Conservation (phyloP, 2,329 filamentous ascomycete genomes). For the Epichloe sibirici region DNA sequence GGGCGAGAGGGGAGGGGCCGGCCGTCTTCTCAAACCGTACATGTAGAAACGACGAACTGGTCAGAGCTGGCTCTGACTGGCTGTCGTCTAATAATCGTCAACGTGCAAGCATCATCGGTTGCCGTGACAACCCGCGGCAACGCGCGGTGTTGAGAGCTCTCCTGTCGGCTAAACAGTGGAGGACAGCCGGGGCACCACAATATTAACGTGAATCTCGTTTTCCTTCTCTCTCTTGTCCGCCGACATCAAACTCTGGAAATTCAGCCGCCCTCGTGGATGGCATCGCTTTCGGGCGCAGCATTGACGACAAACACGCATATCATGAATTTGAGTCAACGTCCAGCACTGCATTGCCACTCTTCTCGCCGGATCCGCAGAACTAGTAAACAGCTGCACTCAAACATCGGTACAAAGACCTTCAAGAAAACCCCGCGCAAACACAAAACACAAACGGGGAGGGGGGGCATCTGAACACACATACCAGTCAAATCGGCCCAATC, state of each 20-base stretch:
- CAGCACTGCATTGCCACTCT: not conserved
- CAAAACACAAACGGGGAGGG: not conserved
- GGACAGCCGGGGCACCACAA: not conserved
- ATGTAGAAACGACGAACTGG: not conserved
- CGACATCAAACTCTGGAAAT: not conserved
- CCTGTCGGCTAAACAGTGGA: conserved; percentile 1
- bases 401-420: not conserved
- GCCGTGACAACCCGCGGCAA: not conserved
- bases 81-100: not conserved
- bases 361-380: not conserved
- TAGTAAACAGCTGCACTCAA: not conserved
- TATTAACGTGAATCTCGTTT: not conserved
- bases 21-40: too few relatives aligned
- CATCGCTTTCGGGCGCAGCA: not conserved
- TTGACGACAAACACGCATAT: not conserved
- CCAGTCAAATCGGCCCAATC: not conserved
- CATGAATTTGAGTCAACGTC: conserved; percentile 1
- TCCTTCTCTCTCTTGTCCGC: not conserved
- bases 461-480: not conserved
- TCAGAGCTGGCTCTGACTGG: not conserved
- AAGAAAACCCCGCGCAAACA: not conserved
- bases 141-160: not conserved
- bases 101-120: not conserved
- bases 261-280: not conserved
- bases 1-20: too few relatives aligned